A percentile compares a stretch with the other conserved stretches of the same genome.
Conservation (phyloP, 805 yeast species). For the Blastobotrys parvus region DNA sequence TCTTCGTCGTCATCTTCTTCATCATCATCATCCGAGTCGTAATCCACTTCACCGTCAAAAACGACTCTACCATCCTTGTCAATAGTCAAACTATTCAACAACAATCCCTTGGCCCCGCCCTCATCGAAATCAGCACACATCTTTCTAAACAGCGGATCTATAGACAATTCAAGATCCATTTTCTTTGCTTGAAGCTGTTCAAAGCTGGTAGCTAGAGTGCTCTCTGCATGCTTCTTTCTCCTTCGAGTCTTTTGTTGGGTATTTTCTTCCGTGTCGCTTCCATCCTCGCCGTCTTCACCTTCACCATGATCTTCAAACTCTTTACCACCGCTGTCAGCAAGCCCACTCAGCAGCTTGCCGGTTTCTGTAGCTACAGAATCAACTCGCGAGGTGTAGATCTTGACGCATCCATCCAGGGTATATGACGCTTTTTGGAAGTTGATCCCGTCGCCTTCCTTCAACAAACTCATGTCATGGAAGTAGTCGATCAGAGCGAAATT, state of each 20-base stretch:
- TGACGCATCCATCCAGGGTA: conserved; percentile 89
- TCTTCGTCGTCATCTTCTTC: conserved; percentile 27
- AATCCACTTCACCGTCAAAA: conserved; percentile 52
- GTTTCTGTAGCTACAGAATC: conserved; percentile 91
- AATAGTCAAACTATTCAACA: conserved; percentile 43
- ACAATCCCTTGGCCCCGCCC: conserved; percentile 34
- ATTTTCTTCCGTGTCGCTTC: conserved; percentile 36
- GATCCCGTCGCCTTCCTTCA: conserved; percentile 68
- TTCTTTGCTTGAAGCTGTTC: conserved; percentile 25
- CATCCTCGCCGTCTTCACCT: conserved; percentile 29
- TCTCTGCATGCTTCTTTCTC: conserved; percentile 18
- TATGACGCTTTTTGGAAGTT: conserved; percentile 89
- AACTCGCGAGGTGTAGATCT: conserved; percentile 82
- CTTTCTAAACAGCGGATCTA: conserved; percentile 35
- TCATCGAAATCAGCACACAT: conserved; percentile 40
- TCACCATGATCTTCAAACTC: conserved; percentile 19
- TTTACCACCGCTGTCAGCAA: conserved; percentile 35
- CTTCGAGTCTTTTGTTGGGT: conserved; percentile 17
- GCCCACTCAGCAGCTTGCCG: conserved; percentile 70
- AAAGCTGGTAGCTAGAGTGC: conserved; percentile 25
- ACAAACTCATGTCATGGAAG: conserved; percentile 71
- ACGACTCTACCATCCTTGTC: conserved; percentile 53
- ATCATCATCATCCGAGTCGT: conserved; percentile 12
- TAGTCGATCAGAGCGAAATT: conserved; percentile 85
- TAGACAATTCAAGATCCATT: conserved; percentile 30